Percentiles rank a stretch among this genome's conserved stretches.
These are phyloP conservation scores for Arthrobotrys musiformis DNA, from an alignment of 2,329 filamentous ascomycete genomes.

Conservation along the genomic window DNA sequence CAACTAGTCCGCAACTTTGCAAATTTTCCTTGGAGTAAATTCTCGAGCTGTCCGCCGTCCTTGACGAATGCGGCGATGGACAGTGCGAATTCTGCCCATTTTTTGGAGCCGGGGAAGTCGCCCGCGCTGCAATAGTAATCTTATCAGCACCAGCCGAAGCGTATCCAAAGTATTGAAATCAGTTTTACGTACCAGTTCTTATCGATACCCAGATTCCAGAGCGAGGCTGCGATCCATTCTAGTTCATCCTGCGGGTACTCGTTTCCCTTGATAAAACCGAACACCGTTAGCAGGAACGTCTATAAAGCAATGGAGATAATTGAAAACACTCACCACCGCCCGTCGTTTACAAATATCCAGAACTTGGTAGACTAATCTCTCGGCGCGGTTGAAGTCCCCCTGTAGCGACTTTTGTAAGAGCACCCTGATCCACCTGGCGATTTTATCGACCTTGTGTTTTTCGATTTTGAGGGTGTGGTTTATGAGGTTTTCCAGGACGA, in stretches of 20 bases:
- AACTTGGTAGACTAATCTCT: constrained; percentile 44
- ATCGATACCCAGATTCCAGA: constrained; percentile 59
- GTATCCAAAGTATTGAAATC: too few species aligned
- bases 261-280: constrained; percentile 57
- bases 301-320: neutral
- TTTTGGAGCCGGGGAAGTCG: constrained; percentile 68
- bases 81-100: constrained; percentile 74
- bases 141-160: too few species aligned
- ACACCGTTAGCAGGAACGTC: constrained; percentile 42
- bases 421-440: constrained; percentile 58
- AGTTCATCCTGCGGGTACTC: constrained; percentile 75
- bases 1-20: constrained; percentile 30
- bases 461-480: constrained; percentile 60
- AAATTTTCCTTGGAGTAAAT: constrained; percentile 65
- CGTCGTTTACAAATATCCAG: constrained; percentile 43
- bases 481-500: constrained; percentile 35
- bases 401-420: constrained; percentile 53
- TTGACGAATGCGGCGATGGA: constrained; percentile 70
- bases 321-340: neutral
- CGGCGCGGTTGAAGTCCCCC: constrained; percentile 19
- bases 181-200: constrained; percentile 59
- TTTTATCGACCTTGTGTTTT: constrained; percentile 65
- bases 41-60: constrained; percentile 68
- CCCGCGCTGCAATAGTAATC: constrained; percentile 72
- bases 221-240: constrained; percentile 74